A percentile compares a stretch with the other conserved stretches of the same genome.
phyloP scores from a whole-genome alignment of 2,329 filamentous ascomycete genomes.

The Neonectria hederae region DNA sequence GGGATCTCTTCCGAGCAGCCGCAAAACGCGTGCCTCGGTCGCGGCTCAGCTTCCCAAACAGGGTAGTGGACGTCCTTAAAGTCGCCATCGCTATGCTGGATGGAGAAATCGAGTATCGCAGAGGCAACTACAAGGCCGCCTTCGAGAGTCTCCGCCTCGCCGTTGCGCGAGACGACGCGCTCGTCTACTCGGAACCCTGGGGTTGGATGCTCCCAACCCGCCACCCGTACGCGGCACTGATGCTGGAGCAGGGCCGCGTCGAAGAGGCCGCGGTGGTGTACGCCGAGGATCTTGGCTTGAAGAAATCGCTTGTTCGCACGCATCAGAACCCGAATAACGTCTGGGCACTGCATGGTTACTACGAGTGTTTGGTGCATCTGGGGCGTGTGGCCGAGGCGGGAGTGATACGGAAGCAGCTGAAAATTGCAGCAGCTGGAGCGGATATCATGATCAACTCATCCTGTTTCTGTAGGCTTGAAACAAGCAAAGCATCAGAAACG shows the following conservation, averaged over 20 bases:
- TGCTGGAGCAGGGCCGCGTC: constrained; percentile 71
- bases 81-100: constrained; percentile 75
- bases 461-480: constrained; percentile 25
- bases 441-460: constrained; percentile 23
- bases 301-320: constrained; percentile 68
- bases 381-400: constrained; percentile 55
- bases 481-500: not conserved
- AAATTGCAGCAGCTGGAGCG: not conserved
- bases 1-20: constrained; percentile 61
- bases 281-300: constrained; percentile 67
- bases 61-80: constrained; percentile 64
- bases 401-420: not conserved
- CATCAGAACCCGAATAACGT: constrained; percentile 77
- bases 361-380: constrained; percentile 70
- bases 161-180: constrained; percentile 67
- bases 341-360: constrained; percentile 77
- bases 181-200: constrained; percentile 80
- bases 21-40: constrained; percentile 62
- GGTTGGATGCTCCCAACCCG: constrained; percentile 81
- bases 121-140: constrained; percentile 64
- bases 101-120: constrained; percentile 78
- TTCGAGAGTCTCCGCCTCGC: constrained; percentile 68
- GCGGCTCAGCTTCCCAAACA: constrained; percentile 61
- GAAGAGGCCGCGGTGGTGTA: constrained; percentile 67
- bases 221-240: constrained; percentile 75